These are phyloP conservation scores for Pistacia vera DNA, from an alignment of 345 rosid genomes.

Conservation along the genomic window DNA sequence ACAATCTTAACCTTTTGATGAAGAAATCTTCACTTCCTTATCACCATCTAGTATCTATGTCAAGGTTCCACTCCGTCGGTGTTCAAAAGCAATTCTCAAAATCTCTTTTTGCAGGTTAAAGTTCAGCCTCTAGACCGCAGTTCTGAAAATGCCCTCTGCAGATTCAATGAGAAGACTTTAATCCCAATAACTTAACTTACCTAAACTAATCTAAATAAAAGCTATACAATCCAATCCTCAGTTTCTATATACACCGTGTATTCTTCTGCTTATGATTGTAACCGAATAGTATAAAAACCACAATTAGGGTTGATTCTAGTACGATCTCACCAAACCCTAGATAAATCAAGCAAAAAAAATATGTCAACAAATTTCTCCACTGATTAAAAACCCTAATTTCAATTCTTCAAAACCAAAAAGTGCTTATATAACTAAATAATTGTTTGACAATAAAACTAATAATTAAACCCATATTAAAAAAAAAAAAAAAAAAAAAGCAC, in stretches of 20 bases:
- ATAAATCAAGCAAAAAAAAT: conserved; percentile 18
- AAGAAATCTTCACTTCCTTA: conserved; percentile 20
- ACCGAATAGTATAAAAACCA: conserved; percentile 38
- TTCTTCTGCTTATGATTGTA: conserved; percentile 23
- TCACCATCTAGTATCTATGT: conserved; percentile 24
- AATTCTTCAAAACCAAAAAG: conserved; percentile 12
- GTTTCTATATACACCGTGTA: conserved; percentile 23
- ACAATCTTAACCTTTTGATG: conserved; percentile 9
- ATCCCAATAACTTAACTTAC: conserved; percentile 26
- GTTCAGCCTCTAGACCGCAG: conserved; percentile 18
- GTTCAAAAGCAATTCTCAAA: conserved; percentile 4
- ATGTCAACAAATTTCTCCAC: conserved; percentile 27
- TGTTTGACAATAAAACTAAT: not conserved
- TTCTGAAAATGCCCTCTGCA: conserved; percentile 27
- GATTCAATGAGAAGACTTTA: conserved; percentile 29
- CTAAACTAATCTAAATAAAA: not conserved
- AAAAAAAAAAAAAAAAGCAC: not conserved
- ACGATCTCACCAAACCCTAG: conserved; percentile 55
- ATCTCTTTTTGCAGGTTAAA: conserved; percentile 11
- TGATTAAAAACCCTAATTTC: conserved; percentile 21
- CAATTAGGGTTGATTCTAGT: conserved; percentile 42
- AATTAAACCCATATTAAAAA: not conserved
- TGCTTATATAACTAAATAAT: not conserved
- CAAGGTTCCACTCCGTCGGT: conserved; percentile 1
- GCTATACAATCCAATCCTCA: conserved; percentile 26